These are phyloP conservation scores for Rhododendron molle DNA, from an alignment of 148 eudicot species.

Conservation along the genomic window DNA sequence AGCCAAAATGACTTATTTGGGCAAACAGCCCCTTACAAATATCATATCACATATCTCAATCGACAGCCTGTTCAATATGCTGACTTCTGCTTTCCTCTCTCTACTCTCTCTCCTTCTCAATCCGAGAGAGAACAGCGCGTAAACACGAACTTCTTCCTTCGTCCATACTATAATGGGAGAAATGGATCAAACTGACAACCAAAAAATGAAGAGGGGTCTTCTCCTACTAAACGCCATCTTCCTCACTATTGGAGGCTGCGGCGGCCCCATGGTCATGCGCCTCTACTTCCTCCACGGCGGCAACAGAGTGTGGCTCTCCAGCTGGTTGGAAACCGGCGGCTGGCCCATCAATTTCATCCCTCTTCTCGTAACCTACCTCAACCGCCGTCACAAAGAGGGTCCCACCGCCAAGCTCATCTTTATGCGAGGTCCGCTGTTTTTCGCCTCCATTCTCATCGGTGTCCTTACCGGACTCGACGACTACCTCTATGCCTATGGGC, in stretches of 20 bases:
- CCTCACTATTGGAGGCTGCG: conserved; percentile 35
- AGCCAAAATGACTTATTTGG: too few relatives aligned
- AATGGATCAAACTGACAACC: background rate
- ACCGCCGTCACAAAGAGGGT: conserved; percentile 11
- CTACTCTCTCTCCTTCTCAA: background rate
- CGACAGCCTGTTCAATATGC: too few relatives aligned
- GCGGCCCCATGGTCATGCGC: conserved; percentile 45
- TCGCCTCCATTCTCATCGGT: conserved; percentile 30
- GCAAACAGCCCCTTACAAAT: too few relatives aligned
- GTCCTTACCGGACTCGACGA: conserved; percentile 56
- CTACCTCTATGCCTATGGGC: conserved; percentile 52
- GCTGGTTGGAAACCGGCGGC: conserved; percentile 56
- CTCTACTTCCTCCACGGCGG: conserved; percentile 63
- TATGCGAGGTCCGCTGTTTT: conserved; percentile 29
- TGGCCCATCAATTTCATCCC: conserved; percentile 51
- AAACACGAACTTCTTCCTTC: too few relatives aligned
- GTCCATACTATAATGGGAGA: background rate
- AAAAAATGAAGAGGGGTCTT: conserved; percentile 23
- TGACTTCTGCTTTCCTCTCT: too few relatives aligned
- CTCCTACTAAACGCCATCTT: conserved; percentile 32
- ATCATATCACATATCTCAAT: background rate
- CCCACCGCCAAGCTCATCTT: conserved; percentile 20
- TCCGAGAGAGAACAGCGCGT: too few relatives aligned
- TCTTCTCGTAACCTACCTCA: conserved; percentile 26
- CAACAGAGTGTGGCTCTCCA: conserved; percentile 45